Conservation (phyloP, 495 filamentous ascomycete species). For the Annulohypoxylon nitens region DNA sequence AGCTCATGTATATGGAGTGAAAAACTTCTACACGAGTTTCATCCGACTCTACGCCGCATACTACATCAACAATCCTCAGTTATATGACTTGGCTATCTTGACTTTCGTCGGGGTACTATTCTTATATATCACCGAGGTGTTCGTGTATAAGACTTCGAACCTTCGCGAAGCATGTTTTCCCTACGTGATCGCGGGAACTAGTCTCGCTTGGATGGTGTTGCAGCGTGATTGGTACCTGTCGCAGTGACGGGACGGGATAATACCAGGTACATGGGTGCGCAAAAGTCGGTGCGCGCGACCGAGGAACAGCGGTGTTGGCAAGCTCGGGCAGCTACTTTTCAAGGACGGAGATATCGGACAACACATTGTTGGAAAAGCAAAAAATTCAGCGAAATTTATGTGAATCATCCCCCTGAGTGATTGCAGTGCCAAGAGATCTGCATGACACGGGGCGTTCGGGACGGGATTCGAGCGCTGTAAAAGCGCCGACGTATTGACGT, state of each 20-base stretch:
- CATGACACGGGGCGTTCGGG: constrained; percentile 6
- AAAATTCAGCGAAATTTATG: constrained; percentile 13
- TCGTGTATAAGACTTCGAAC: constrained; percentile 46
- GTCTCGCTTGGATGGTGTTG: constrained; percentile 51
- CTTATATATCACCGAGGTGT: constrained; percentile 47
- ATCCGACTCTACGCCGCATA: constrained; percentile 54
- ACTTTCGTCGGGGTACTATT: constrained; percentile 51
- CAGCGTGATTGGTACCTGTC: constrained; percentile 51
- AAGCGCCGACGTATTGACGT: not conserved
- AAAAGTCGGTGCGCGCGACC: not conserved
- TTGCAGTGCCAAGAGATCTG: constrained; percentile 7
- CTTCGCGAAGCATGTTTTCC: constrained; percentile 43
- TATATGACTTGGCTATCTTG: constrained; percentile 50
- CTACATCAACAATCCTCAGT: constrained; percentile 47
- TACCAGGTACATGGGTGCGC: not conserved
- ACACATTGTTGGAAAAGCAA: not conserved
- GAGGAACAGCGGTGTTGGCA: constrained; percentile 3
- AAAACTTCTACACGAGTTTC: constrained; percentile 52
- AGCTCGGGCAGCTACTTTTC: constrained; percentile 6
- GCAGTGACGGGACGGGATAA: constrained; percentile 10
- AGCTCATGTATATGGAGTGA: constrained; percentile 53
- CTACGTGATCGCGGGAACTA: constrained; percentile 34
- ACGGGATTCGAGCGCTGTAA: constrained; percentile 5
- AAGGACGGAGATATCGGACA: constrained; percentile 32
- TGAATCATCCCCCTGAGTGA: constrained; percentile 22